These are phyloP conservation scores for Mycena filopes DNA, from an alignment of 768 basidiomycete species.

Conservation along the genomic window DNA sequence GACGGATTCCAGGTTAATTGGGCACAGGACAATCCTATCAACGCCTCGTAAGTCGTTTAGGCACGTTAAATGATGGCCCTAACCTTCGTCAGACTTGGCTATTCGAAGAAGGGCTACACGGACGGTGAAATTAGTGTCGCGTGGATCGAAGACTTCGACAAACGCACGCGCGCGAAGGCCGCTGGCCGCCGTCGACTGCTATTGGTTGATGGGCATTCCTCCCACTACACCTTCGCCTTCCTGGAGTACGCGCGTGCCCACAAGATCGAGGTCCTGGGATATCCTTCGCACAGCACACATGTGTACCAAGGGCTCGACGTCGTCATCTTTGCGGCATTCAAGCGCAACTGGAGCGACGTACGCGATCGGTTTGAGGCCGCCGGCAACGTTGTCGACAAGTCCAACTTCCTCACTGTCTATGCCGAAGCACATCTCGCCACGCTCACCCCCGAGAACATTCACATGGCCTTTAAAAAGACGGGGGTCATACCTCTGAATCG, in stretches of 20 bases:
- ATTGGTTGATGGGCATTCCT: conserved; percentile 60
- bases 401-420: conserved; percentile 42
- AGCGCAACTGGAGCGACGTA: conserved; percentile 37
- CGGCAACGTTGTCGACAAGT: conserved; percentile 35
- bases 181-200: conserved; percentile 43
- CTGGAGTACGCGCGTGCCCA: conserved; percentile 49
- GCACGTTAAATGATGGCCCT: too few species aligned
- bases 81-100: conserved; percentile 38
- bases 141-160: conserved; percentile 54
- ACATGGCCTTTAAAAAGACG: conserved; percentile 42
- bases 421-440: conserved; percentile 35
- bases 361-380: conserved; percentile 21
- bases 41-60: too few species aligned
- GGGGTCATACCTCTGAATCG: conserved; percentile 43
- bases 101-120: conserved; percentile 50
- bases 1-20: too few species aligned
- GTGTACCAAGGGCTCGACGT: conserved; percentile 46
- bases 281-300: conserved; percentile 52
- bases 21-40: too few species aligned
- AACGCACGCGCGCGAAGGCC: conserved; percentile 49
- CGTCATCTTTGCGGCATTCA: conserved; percentile 41
- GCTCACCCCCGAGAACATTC: conserved; percentile 40
- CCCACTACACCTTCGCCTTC: conserved; percentile 50
- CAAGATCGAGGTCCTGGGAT: conserved; percentile 50
- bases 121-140: conserved; percentile 47